Conservation (phyloP, 441 rosid species). For the Sinapis alba region DNA sequence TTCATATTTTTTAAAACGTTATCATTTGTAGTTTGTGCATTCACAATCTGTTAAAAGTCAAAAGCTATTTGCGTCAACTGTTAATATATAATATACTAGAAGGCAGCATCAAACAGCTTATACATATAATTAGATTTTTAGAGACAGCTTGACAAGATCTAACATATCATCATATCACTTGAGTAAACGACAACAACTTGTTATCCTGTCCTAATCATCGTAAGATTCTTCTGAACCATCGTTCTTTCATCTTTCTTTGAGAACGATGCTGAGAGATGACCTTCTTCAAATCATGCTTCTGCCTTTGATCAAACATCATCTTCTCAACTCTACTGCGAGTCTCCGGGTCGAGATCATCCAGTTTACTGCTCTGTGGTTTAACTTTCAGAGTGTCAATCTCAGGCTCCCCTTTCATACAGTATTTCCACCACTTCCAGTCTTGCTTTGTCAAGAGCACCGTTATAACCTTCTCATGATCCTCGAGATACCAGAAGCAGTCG, state of each 20-base stretch:
- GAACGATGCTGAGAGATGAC: not conserved
- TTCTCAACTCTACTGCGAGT: constrained; percentile 74
- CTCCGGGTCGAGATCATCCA: constrained; percentile 78
- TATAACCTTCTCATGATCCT: constrained; percentile 68
- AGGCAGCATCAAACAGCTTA: not conserved
- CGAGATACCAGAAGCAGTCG: constrained; percentile 84
- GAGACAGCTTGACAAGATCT: not conserved
- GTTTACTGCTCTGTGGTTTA: constrained; percentile 79
- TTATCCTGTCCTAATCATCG: not conserved
- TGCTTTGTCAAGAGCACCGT: constrained; percentile 79
- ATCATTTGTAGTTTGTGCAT: not conserved
- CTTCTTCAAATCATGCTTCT: constrained; percentile 39
- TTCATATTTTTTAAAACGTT: not conserved
- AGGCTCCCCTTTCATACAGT: constrained; percentile 69
- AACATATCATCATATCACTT: not conserved
- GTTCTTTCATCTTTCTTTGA: not conserved
- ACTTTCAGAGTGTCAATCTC: constrained; percentile 84
- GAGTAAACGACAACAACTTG: not conserved
- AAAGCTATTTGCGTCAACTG: not conserved
- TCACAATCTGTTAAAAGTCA: not conserved
- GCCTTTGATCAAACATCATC: constrained; percentile 93
- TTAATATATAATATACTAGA: not conserved
- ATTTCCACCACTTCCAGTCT: constrained; percentile 75
- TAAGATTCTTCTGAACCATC: not conserved
- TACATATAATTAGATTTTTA: not conserved